phyloP scores from a whole-genome alignment of 108 stramenopile species.

The Schizochytrium sp. region DNA sequence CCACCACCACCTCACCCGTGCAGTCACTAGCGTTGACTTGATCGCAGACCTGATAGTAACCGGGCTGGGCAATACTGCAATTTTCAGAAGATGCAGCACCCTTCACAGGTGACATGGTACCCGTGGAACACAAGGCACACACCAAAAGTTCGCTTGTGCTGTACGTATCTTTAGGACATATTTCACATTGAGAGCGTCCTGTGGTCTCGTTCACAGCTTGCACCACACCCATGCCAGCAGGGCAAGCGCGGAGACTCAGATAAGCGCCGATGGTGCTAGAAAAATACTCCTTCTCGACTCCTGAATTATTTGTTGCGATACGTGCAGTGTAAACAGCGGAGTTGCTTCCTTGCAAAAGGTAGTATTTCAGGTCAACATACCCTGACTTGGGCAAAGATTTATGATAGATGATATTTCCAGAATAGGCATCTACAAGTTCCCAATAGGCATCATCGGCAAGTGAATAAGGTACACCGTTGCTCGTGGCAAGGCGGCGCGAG shows the following conservation, averaged over 20 bases:
- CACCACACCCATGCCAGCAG: constrained; percentile 1
- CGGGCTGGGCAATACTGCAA: constrained; percentile 3
- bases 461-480: neutral
- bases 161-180: constrained; percentile 26
- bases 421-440: neutral
- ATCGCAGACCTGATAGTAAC: neutral
- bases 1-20: neutral
- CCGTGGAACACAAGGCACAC: constrained; percentile 20
- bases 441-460: neutral
- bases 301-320: neutral
- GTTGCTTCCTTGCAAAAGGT: neutral
- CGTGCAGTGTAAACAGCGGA: neutral
- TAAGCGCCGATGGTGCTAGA: constrained; percentile 30
- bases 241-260: neutral
- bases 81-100: neutral
- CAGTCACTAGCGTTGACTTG: neutral
- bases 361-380: constrained; percentile 22
- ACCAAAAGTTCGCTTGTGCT: constrained; percentile 24
- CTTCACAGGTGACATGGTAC: neutral
- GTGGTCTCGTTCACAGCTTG: constrained; percentile 39
- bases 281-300: neutral
- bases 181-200: constrained; percentile 33
- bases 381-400: neutral
- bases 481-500: neutral
- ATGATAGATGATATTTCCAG: neutral